Base-by-base conservation (phyloP, 148 eudicot species). In the Silene uniflora region DNA sequence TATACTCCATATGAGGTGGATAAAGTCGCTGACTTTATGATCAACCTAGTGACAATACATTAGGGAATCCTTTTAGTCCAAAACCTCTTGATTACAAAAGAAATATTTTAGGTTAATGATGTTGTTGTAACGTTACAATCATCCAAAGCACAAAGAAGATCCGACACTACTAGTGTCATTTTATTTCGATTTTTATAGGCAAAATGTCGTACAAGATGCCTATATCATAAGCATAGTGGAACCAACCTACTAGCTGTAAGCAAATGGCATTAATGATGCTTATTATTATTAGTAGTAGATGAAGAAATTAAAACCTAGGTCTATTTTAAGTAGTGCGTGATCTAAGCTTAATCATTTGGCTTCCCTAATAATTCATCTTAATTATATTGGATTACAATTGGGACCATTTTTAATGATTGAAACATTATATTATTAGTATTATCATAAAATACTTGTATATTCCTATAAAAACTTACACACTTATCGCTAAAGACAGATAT, bases 361-460 rank as follows among this genome's bases (percentile, higher is more conserved):
- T 52, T 60, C 4, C 25, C 44, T 42, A 39, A 58, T n/a, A 44
- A 47, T 52, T 52, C 27, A 49, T 63, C 44, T 52, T 27, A 58
- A 79, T 47, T 27, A 17, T 46, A 23, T 29, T 60, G 52, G 61
- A 56, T 73, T 69, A 67, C 13, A 22, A 4, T 22, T 2, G 49
- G 69, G 62, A 29, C 77, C 73, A 47, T 56, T 44, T 12, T 23
- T 68, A 9, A 74, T 39, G 22, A 79, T 67, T 29, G 32, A 16
- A 55, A 54, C 4, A 79, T 79, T 60, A 67, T 21, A 27, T 11
- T 46, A 55, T 18, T 18, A 6, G 10, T 76, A 58, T 14, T 64
- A 72, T 17, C 18, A 46, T 14, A 29, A 29, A 29, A 29, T 35
- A 35, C 4, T 3, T 35, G 4, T 35, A 35, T 35, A 3, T 35